Evolutionary conservation across 2,329 filamentous ascomycete genomes (phyloP).

Genomic region (Aspergillus clavatus): DNA sequence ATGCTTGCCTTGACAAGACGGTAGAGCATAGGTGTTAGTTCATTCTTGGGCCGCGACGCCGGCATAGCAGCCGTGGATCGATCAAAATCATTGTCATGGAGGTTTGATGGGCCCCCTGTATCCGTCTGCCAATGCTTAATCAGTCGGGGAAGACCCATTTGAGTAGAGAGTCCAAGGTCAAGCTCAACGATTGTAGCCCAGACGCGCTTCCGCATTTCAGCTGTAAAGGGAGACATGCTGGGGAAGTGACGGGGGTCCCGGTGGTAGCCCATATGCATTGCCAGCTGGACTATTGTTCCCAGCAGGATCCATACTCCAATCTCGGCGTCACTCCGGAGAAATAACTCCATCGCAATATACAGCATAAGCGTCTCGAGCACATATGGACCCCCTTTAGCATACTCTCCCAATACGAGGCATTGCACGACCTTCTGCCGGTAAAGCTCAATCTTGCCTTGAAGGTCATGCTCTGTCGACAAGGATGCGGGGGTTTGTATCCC

Average conservation of each 20-base stretch:
- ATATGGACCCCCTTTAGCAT: not conserved
- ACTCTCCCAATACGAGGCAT: not conserved
- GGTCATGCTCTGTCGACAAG: not conserved
- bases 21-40: slow-evolving; percentile 22
- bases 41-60: slow-evolving; percentile 45
- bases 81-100: slow-evolving; percentile 57
- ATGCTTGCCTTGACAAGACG: not conserved
- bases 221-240: slow-evolving; percentile 49
- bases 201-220: slow-evolving; percentile 45
- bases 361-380: too few species aligned
- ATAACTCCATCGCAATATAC: not conserved
- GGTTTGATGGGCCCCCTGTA: slow-evolving; percentile 51
- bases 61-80: slow-evolving; percentile 48
- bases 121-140: slow-evolving; percentile 55
- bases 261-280: slow-evolving; percentile 59
- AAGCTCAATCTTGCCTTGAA: not conserved
- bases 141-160: slow-evolving; percentile 59
- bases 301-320: not conserved
- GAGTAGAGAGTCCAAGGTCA: slow-evolving; percentile 56
- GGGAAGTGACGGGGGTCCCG: slow-evolving; percentile 50
- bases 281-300: slow-evolving; percentile 46
- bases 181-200: slow-evolving; percentile 46
- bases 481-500: not conserved
- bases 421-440: not conserved
- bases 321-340: not conserved